Evolutionary conservation across 305 asterid species (phyloP), one percentile per base, ranked within the genome.

Genomic region (Vinca major): DNA sequence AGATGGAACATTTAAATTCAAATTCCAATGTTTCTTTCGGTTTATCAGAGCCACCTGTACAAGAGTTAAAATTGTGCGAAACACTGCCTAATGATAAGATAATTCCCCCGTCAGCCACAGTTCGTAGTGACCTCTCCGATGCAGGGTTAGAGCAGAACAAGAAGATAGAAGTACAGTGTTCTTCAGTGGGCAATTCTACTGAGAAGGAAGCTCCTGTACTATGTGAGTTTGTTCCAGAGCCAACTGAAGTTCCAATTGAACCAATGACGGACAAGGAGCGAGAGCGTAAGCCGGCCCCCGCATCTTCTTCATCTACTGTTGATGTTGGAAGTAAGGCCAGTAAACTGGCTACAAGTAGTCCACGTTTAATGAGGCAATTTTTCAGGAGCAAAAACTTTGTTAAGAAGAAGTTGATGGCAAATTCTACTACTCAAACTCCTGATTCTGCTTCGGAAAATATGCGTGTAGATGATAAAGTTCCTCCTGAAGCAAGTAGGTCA

Each of bases 381-480:
- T 69, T 73, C 73, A 69, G 80, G 75, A 62, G 80, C 73, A 80
- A 77, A 74, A 80, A 56, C 76, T 73, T 81, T 71, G 81, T 73
- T 72, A 77, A 78, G 80, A 88, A 80, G 79, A 90, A 85, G 67
- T 65, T 68, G 41, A 54, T 64, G 63, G 71, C 74, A 3, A 80
- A 69, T 37, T 61, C 73, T 36, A 47, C 75, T 57, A 65, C 77
- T 68, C 85, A 76, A 62, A 75, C 78, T 48, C 75, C 85, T 39
- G 79, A 78, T 51, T 65, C 73, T 66, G 17, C 62, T 54, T 21
- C 21, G 48, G 72, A 40, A 74, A 78, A 66, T 62, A 71, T 69
- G 65, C 65, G 72, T 50, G 80, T 77, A 67, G 68, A 65, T 69
- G 77, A 68, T 70, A 74, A 73, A 68, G 73, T 66, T 66, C 79